These are phyloP conservation scores for Chrysoporthe cubensis DNA, from an alignment of 2,329 filamentous ascomycete species.

Conservation along the genomic window DNA sequence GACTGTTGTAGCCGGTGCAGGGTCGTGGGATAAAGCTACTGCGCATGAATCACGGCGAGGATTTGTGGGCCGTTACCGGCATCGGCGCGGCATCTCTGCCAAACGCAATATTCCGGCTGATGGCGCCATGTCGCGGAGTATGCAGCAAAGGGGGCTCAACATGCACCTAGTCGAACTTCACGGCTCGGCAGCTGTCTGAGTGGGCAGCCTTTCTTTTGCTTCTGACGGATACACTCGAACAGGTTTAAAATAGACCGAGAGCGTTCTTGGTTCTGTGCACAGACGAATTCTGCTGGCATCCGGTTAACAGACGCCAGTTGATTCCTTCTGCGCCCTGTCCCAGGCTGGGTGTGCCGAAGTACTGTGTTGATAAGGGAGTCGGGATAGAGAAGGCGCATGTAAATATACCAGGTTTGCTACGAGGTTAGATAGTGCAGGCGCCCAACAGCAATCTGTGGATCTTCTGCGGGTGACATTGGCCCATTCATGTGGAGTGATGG, in stretches of 20 bases:
- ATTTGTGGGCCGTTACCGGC: conserved; percentile 7
- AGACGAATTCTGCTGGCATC: too few relatives aligned
- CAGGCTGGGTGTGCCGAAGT: too few relatives aligned
- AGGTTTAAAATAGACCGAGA: too few relatives aligned
- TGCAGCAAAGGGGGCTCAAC: conserved; percentile 4
- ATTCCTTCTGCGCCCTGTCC: too few relatives aligned
- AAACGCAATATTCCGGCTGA: conserved; percentile 16
- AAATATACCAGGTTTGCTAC: background rate
- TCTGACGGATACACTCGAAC: too few relatives aligned
- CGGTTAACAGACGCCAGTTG: too few relatives aligned
- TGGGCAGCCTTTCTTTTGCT: too few relatives aligned
- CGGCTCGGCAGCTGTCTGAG: background rate
- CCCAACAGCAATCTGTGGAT: background rate
- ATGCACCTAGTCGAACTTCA: conserved; percentile 17
- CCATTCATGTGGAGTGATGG: background rate
- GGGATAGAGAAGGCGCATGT: background rate
- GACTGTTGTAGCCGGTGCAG: background rate
- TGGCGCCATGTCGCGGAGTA: conserved; percentile 7
- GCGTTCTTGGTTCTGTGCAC: too few relatives aligned
- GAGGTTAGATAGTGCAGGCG: background rate
- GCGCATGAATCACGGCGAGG: background rate
- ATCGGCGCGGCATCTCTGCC: conserved; percentile 8
- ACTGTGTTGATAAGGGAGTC: too few relatives aligned
- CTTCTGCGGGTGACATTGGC: background rate
- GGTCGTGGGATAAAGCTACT: background rate